Evolutionary conservation across 495 filamentous ascomycete genomes (phyloP), one percentile per base, ranked within the genome.

Genomic region (Aspergillus sclerotiicarbonarius): DNA sequence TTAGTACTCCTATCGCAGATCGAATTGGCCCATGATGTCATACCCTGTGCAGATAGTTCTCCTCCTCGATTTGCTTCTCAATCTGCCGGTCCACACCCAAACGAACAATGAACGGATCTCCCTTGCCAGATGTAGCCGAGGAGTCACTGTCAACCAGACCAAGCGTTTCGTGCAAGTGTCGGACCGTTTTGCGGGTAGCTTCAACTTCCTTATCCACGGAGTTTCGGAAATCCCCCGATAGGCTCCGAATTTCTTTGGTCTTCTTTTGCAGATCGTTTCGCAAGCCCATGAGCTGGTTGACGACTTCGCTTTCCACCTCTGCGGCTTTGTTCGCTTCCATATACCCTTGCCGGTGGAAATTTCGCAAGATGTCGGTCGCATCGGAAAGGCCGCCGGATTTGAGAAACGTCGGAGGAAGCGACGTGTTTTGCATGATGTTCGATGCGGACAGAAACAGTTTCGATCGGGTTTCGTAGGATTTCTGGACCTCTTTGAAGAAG

Each of bases 21-120:
- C 21, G 44, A 43, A 46, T 25, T 51, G 9, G 12, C 15, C 53
- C 21, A 49, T 51, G 43, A 43, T 16, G 8, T 66, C 77, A 67
- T 79, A 95, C 92, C 76, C 92, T 82, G 67, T 98, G 94, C 41
- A 98, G 67, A 64, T 98, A 98, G 64, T 97, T 98, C 71, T 98
- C 94, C 65, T 98, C 94, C 67, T 96, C 91, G 44, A 98, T 87
- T 67, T 98, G 94, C 62, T 82, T 88, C 65, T 93, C 92, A 20
- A 98, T 76, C 71, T 96, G 91, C 29, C 86, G 83, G 70, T 98
- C 93, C 0, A 96, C 92, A 39, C 81, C 82, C 33, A 98, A 76
- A 51, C 86, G 87, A 61, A 96, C 74, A 18, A 98, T 82, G 67
- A 91, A 98, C 18, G 94, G 94, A 68, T 98, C 94, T 16, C 87